phyloP scores from a whole-genome alignment of 345 rosid genomes.

The Euphorbia peplus region DNA sequence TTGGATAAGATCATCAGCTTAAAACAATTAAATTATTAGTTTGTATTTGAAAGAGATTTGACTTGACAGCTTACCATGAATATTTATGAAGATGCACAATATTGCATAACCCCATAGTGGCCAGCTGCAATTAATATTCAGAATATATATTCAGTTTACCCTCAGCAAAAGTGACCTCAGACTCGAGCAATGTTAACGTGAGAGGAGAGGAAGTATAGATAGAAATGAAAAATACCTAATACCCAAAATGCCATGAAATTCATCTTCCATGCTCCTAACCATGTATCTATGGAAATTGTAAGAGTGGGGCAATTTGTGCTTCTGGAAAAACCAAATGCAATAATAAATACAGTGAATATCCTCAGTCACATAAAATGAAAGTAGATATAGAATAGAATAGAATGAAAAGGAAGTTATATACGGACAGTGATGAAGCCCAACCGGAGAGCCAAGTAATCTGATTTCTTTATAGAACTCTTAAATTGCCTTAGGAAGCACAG shows the following conservation, averaged over 20 bases:
- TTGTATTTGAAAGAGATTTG: conserved; percentile 1
- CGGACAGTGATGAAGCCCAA: conserved; percentile 80
- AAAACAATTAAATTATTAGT: neutral
- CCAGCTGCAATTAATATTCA: conserved; percentile 63
- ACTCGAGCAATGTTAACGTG: no score
- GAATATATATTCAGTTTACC: conserved; percentile 7
- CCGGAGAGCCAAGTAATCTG: conserved; percentile 87
- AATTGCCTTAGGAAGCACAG: conserved; percentile 88
- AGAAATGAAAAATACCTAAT: conserved; percentile 58
- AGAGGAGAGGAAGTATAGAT: neutral
- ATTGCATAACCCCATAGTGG: conserved; percentile 92
- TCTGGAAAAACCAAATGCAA: no score
- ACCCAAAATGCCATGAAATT: conserved; percentile 91
- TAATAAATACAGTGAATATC: no score
- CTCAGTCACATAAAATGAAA: no score
- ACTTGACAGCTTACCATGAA: conserved; percentile 55
- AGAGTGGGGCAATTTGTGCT: conserved; percentile 78
- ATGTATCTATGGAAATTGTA: conserved; percentile 85
- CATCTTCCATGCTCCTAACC: conserved; percentile 99
- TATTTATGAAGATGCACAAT: conserved; percentile 76
- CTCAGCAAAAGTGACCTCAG: neutral
- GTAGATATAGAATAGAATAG: neutral
- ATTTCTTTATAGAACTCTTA: conserved; percentile 64
- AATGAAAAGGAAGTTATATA: conserved; percentile 21
- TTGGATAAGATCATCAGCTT: conserved; percentile 5